Conservation (phyloP, 768 basidiomycete species). For the Imleria badia region DNA sequence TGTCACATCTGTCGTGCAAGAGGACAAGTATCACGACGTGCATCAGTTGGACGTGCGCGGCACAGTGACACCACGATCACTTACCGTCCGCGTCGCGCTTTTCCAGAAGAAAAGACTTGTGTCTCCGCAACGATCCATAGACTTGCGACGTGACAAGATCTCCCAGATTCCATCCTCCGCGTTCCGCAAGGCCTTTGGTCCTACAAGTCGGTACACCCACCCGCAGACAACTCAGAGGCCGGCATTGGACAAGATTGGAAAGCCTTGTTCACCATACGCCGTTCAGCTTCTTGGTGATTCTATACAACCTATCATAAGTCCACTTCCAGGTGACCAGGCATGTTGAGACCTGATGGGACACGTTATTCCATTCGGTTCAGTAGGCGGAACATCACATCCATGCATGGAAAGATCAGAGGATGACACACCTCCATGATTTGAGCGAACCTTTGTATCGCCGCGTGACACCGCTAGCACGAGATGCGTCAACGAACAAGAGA, state of each 20-base stretch:
- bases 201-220: conserved; percentile 29
- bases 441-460: conserved; percentile 1
- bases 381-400: too few relatives aligned
- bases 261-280: conserved; percentile 13
- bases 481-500: not conserved
- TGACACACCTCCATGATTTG: conserved; percentile 21
- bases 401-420: not conserved
- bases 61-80: conserved; percentile 1
- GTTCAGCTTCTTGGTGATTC: conserved; percentile 7
- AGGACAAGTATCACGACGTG: too few relatives aligned
- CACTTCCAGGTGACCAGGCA: conserved; percentile 29
- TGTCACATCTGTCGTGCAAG: conserved; percentile 21
- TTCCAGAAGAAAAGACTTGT: conserved; percentile 42
- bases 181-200: conserved; percentile 32
- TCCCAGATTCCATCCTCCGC: conserved; percentile 42
- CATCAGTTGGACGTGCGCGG: not conserved
- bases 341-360: conserved; percentile 22
- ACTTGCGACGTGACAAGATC: conserved; percentile 42
- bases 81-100: conserved; percentile 37
- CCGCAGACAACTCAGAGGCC: not conserved
- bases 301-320: conserved; percentile 9
- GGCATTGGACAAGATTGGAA: not conserved
- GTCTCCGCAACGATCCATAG: conserved; percentile 39
- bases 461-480: conserved; percentile 5
- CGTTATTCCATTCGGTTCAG: not conserved